phyloP scores from a whole-genome alignment of 225 moss, liverwort and hornwort species.

The Pseudoscleropodium purum region DNA sequence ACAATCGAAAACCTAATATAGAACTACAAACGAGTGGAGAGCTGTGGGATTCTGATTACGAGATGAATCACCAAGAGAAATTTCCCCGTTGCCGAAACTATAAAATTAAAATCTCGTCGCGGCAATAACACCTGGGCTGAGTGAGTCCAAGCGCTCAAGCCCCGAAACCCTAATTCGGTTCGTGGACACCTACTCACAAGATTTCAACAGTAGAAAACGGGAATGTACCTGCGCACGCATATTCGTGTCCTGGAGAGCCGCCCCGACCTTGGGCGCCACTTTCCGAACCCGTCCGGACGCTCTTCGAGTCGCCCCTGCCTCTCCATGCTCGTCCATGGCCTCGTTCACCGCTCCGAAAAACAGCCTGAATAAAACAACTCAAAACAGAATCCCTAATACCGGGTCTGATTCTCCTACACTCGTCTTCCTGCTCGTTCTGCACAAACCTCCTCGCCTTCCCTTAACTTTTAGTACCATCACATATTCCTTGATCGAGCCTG shows the following conservation, averaged over 20 bases:
- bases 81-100: neutral
- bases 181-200: neutral
- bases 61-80: neutral
- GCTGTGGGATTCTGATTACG: neutral
- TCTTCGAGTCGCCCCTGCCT: conserved; percentile 26
- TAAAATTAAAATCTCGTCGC: neutral
- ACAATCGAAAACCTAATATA: neutral
- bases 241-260: conserved; percentile 40
- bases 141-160: neutral
- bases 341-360: neutral
- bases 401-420: neutral
- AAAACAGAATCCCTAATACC: neutral
- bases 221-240: conserved; percentile 45
- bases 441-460: neutral
- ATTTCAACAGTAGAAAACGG: neutral
- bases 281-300: conserved; percentile 52
- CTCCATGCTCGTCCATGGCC: conserved; percentile 40
- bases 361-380: neutral
- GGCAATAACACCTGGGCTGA: neutral
- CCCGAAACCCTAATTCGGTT: neutral
- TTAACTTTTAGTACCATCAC: neutral
- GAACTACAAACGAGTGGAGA: neutral
- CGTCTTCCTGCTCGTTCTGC: neutral
- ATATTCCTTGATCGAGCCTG: neutral
- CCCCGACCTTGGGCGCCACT: conserved; percentile 51